Evolutionary conservation across 2,329 filamentous ascomycete species (phyloP), one percentile per base, ranked within the genome.

Genomic region (Neodidymelliopsis sp.): DNA sequence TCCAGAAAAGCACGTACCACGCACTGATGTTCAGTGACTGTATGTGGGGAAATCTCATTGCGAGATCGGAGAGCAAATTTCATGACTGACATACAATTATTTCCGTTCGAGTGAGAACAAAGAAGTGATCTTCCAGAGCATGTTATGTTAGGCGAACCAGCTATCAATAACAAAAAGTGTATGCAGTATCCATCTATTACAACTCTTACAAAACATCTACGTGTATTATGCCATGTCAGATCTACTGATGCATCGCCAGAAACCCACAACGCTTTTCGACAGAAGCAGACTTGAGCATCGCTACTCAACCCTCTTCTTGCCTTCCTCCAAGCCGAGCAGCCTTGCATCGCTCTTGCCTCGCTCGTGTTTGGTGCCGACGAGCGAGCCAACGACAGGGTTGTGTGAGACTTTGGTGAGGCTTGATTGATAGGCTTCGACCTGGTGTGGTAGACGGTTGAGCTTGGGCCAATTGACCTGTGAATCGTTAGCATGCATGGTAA

Each of bases 381-480:
- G 83, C 11, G 83, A 77, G 3, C 94, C 94, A 36, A 97, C 81
- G 13, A 99, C 72, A 50, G 86, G 84, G 68, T 96, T 90, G 68
- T 94, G 91, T 57, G 87, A 82, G 10, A 92, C 91, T 69, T 91
- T 89, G 60, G 82, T 81, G 59, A 96, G 84, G 41, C 93, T 90
- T 63, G 97, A 91, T 63, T 91, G 86, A 73, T 92, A 96, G 28
- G 91, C 91, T 66, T 99, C 94, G 6, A 85, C 83, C 2, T 91
- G 92, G 75, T 89, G 95, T 2, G 90, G 85, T 12, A 91, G 87
- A 9, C 91, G 92, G 72, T 95, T 96, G 36, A 99, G 84, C 70
- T 96, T 97, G 8, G 94, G 94, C 94, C 95, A 99, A 76, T 97
- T 97, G 60, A 97, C 92, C 91, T 96, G 40, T 34, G 2, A 30